A percentile compares a stretch with the other conserved stretches of the same genome.
Conservation (phyloP, 208 protist species). For the Acanthamoeba royreba region DNA sequence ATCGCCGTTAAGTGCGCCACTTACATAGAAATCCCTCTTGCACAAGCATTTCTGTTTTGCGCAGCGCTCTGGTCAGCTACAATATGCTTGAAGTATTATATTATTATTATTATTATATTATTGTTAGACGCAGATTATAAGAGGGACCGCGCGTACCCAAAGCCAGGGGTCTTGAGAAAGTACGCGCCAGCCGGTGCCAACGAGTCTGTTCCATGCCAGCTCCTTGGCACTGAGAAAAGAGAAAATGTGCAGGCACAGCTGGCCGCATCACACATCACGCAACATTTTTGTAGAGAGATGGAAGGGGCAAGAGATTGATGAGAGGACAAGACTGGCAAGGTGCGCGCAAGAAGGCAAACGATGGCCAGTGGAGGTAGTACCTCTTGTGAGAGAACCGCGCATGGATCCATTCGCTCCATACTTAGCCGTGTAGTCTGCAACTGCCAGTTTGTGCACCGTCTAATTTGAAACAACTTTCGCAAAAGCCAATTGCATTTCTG, state of each 20-base stretch:
- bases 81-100: no score
- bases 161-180: neutral
- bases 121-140: neutral
- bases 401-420: neutral
- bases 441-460: no score
- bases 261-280: no score
- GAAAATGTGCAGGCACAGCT: slow-evolving; percentile 32
- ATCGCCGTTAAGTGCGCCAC: neutral
- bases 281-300: no score
- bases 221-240: neutral
- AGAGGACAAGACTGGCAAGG: neutral
- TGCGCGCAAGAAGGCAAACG: neutral
- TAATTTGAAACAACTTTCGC: no score
- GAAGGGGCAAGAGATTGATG: no score
- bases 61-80: no score
- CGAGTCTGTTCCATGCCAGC: neutral
- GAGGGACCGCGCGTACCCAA: neutral
- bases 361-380: neutral
- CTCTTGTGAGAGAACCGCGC: neutral
- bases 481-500: no score
- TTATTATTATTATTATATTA: no score
- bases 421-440: neutral
- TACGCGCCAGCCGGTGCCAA: neutral
- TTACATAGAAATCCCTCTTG: neutral
- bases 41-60: neutral